Evolutionary conservation across 73 alveolate species (phyloP).

Genomic region (Loxodes magnus): DNA sequence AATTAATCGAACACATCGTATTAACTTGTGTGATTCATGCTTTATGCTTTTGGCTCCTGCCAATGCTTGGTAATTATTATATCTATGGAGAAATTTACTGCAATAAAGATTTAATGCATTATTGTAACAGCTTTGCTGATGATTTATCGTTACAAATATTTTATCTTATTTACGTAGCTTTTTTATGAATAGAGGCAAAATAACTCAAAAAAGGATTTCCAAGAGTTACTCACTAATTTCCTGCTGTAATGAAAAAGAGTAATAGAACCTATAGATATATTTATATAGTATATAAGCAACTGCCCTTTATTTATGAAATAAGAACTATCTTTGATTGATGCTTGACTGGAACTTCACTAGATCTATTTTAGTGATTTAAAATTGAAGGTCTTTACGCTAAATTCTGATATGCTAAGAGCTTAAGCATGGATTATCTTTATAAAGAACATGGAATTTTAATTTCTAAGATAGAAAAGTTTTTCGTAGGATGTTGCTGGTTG

Average conservation of each 20-base stretch:
- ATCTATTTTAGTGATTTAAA: slow-evolving; percentile 30
- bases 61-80: too few relatives aligned
- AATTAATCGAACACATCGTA: too few relatives aligned
- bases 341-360: slow-evolving; percentile 30
- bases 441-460: too few relatives aligned
- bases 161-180: background rate
- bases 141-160: slow-evolving; percentile 2
- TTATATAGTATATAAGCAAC: slow-evolving; percentile 22
- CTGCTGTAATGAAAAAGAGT: background rate
- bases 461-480: slow-evolving; percentile 33
- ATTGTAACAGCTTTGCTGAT: slow-evolving; percentile 5
- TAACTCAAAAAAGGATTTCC: slow-evolving; percentile 1
- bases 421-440: too few relatives aligned
- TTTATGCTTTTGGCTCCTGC: too few relatives aligned
- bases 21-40: too few relatives aligned
- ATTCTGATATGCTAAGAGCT: slow-evolving; percentile 12
- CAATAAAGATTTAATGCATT: too few relatives aligned
- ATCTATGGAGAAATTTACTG: too few relatives aligned
- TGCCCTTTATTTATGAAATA: slow-evolving; percentile 46
- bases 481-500: slow-evolving; percentile 34
- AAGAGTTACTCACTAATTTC: background rate
- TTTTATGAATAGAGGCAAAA: background rate
- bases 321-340: slow-evolving; percentile 38
- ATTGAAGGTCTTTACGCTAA: slow-evolving; percentile 36
- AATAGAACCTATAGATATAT: background rate